Base-by-base conservation (phyloP, 2,329 filamentous ascomycete species). In the Diaporthe helianthi region DNA sequence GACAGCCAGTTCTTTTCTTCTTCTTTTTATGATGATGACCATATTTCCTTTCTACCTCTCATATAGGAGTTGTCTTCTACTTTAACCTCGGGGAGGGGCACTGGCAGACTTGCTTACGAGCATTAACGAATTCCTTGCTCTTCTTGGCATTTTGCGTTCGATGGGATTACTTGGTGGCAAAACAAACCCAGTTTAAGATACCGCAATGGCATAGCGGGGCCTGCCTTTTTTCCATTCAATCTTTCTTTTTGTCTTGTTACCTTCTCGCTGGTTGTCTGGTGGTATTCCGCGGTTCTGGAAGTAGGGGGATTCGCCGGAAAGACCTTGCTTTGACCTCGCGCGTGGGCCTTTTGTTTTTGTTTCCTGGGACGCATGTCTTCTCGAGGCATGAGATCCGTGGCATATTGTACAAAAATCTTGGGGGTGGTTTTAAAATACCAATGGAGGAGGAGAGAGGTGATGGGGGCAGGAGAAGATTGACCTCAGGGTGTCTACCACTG, bases 121-220 rank as follows among this genome's bases (percentile, higher is more conserved):
- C 67, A 69, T 51, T 67, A 71, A 63, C 53, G 69, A 71, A 69
- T 67, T 66, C 60, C 55, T 65, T 69, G 68, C 67, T 69, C 38
- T 66, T 65, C 41, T 19, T 61, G 51, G 67, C 67, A 69, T 71
- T 67, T 71, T 71, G 70, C 70, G 66, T 71, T 67, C 44, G 60
- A 65, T 33, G 70, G 63, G 41, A 67, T 49, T 38, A 58, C 49
- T 36, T 67, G 65, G 65, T 67, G 52, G 65, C 54, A 67, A 53
- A 55, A 53, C 46, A 63, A 60, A 36, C 63, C 33, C 41, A 46
- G 26, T 69, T 71, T 54, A 67, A 69, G 69, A 71, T 71, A 71
- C 69, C 69, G 69, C 49, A 64, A 71, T 52, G 69, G 66, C 66
- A 67, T 71, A 69, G 69, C 69, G 69, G 66, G 69, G 66, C 66